Conservation (phyloP, 1,284 basidiomycete genomes). For the Entoloma clypeatum region DNA sequence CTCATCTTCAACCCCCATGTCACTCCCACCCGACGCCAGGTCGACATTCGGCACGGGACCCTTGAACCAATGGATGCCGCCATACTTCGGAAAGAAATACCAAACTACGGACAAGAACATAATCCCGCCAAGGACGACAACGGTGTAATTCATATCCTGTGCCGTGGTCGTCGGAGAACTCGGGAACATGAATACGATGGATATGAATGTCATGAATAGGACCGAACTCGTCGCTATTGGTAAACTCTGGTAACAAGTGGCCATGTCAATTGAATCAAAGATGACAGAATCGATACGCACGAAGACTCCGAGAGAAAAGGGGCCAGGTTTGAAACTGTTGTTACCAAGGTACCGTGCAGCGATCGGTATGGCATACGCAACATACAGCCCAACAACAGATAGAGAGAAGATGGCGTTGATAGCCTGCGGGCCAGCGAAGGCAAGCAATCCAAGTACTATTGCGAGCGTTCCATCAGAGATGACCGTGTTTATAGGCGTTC, state of each 20-base stretch:
- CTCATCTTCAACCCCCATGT: background rate
- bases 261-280: constrained; percentile 6
- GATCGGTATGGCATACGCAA: constrained; percentile 61
- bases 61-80: constrained; percentile 65
- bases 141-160: constrained; percentile 63
- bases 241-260: constrained; percentile 38
- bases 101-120: constrained; percentile 53
- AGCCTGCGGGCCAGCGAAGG: constrained; percentile 62
- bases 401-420: constrained; percentile 67
- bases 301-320: constrained; percentile 60
- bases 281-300: constrained; percentile 36
- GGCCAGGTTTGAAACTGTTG: constrained; percentile 62
- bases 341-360: constrained; percentile 43
- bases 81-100: constrained; percentile 67
- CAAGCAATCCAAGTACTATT: constrained; percentile 51
- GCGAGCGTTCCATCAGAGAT: constrained; percentile 50
- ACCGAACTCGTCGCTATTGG: constrained; percentile 51
- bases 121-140: constrained; percentile 54
- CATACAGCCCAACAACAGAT: constrained; percentile 53
- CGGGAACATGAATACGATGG: constrained; percentile 62
- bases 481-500: constrained; percentile 69
- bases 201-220: constrained; percentile 58
- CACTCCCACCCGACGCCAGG: background rate
- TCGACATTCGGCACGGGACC: constrained; percentile 41
- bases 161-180: constrained; percentile 41